Evolutionary conservation across 192 early-diverging fungal genomes (phyloP).

Genomic region (Backusella tarrabulga): DNA sequence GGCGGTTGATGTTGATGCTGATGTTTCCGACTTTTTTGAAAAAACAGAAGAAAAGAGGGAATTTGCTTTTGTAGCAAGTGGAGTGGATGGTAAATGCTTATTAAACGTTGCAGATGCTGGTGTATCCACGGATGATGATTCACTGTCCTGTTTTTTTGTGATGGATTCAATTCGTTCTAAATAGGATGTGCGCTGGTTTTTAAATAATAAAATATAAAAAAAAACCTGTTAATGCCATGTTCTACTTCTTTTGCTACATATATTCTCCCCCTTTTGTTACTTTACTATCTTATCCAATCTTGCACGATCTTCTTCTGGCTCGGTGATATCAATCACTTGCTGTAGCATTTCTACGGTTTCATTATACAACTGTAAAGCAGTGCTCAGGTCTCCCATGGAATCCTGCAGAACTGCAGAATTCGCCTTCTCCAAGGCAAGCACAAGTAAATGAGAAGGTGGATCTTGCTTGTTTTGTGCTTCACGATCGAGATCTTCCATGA

Average conservation of each 20-base stretch:
- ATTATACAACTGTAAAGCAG: not conserved
- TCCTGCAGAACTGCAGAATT: not conserved
- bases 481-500: not conserved
- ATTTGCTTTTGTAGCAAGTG: not conserved
- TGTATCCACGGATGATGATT: not conserved
- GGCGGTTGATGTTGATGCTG: not conserved
- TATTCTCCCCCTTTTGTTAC: not conserved
- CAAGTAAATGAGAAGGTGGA: not conserved
- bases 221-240: not conserved
- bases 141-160: not conserved
- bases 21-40: not conserved
- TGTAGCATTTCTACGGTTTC: not conserved
- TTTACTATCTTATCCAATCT: constrained; percentile 5
- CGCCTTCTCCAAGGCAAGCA: not conserved
- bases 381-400: not conserved
- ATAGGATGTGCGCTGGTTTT: not conserved
- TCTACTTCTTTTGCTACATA: not conserved
- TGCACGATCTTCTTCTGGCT: not conserved
- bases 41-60: not conserved
- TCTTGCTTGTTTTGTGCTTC: not conserved
- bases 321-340: not conserved
- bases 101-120: not conserved
- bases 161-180: not conserved
- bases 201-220: not conserved
- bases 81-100: not conserved